Evolutionary conservation across 768 basidiomycete genomes (phyloP).

Genomic region (Calocybe gangraenosa): DNA sequence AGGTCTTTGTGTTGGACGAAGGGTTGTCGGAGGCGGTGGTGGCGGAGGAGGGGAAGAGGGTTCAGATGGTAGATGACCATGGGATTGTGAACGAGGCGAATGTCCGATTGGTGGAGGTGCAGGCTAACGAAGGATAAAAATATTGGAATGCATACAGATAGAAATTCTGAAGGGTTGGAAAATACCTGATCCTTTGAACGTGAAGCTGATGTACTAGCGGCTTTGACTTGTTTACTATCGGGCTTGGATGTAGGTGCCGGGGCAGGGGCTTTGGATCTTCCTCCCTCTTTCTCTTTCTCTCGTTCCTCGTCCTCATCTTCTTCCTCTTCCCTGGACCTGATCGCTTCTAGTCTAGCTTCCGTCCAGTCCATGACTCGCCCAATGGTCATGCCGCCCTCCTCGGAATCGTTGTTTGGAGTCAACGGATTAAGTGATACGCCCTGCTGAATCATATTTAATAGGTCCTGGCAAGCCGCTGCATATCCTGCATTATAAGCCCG

Average conservation of each 20-base stretch:
- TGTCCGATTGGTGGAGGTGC: conserved; percentile 27
- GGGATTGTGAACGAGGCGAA: conserved; percentile 21
- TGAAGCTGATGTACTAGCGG: conserved; percentile 3
- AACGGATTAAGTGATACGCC: conserved; percentile 59
- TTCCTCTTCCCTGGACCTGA: conserved; percentile 71
- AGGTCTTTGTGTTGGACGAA: conserved; percentile 22
- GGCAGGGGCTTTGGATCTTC: background rate
- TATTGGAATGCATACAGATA: no score
- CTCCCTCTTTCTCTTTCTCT: conserved; percentile 49
- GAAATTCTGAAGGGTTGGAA: conserved; percentile 7
- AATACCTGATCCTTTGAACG: conserved; percentile 28
- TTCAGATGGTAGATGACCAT: conserved; percentile 18
- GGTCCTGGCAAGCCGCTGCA: conserved; percentile 73
- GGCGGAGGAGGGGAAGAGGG: conserved; percentile 27
- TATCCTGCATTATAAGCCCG: conserved; percentile 81
- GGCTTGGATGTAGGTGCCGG: conserved; percentile 16
- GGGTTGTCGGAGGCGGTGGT: conserved; percentile 26
- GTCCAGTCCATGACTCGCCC: conserved; percentile 83
- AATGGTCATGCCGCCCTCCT: conserved; percentile 64
- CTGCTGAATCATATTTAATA: conserved; percentile 79
- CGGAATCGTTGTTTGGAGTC: conserved; percentile 40
- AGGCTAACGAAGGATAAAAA: conserved; percentile 13
- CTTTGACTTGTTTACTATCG: conserved; percentile 11
- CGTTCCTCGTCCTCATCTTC: conserved; percentile 79
- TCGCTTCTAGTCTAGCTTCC: conserved; percentile 75